Evolutionary conservation across 75 land plant genomes (phyloP).

Genomic region (Selaginella moellendorffii): DNA sequence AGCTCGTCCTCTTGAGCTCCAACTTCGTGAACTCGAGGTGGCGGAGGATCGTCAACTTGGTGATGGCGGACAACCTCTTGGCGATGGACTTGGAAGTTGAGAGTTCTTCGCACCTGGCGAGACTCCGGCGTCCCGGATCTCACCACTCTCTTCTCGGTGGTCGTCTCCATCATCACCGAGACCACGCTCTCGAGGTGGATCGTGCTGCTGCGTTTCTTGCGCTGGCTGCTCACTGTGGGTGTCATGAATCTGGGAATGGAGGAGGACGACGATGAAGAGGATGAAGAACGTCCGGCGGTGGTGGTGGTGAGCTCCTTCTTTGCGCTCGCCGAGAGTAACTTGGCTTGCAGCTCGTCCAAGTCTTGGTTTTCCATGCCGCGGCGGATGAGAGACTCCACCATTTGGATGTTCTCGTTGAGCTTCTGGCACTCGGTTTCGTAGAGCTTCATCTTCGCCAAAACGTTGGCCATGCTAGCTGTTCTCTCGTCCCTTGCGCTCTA

Average conservation of each 20-base stretch:
- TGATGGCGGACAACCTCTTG: no score
- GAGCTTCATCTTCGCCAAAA: constrained; percentile 30
- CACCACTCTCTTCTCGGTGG: no score
- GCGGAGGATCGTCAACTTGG: not conserved
- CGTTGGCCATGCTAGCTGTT: constrained; percentile 25
- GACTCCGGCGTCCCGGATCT: no score
- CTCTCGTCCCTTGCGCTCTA: constrained; percentile 29
- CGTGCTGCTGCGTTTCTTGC: not conserved
- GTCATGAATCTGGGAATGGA: not conserved
- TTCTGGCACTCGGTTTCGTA: constrained; percentile 41
- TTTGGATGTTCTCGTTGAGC: constrained; percentile 29
- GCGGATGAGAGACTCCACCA: constrained; percentile 4
- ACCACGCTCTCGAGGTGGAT: not conserved
- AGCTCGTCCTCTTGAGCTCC: no score
- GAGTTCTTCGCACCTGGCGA: not conserved
- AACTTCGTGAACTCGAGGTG: not conserved
- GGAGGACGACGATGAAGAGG: not conserved
- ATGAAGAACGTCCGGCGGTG: no score
- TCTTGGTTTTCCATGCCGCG: not conserved
- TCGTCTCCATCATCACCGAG: no score
- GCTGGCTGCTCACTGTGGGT: not conserved
- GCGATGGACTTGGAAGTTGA: not conserved
- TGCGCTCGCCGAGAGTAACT: not conserved
- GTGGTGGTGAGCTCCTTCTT: not conserved
- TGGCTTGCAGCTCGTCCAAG: not conserved